phyloP scores from a whole-genome alignment of 352 stramenopile genomes.

The Globisporangium splendens region DNA sequence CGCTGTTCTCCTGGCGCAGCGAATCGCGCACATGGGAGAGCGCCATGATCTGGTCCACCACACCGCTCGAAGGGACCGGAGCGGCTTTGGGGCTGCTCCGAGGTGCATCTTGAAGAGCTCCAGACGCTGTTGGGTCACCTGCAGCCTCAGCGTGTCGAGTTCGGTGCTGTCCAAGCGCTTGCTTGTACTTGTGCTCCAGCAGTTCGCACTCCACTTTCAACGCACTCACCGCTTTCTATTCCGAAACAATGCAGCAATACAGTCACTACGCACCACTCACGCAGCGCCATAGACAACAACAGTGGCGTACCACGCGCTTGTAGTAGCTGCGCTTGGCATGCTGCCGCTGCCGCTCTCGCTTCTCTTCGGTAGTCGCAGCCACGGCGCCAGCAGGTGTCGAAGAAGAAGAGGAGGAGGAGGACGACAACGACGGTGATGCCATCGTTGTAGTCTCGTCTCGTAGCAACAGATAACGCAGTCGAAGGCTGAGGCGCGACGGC shows the following conservation, averaged over 20 bases:
- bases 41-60: conserved; percentile 17
- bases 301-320: conserved; percentile 52
- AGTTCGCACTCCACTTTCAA: conserved; percentile 38
- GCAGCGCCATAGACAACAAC: too few species aligned
- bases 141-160: conserved; percentile 15
- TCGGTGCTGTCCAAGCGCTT: conserved; percentile 28
- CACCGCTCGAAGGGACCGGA: background rate
- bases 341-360: conserved; percentile 24
- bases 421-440: background rate
- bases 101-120: too few species aligned
- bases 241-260: background rate
- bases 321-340: conserved; percentile 76
- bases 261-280: too few species aligned
- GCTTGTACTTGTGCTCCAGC: conserved; percentile 37
- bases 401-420: background rate
- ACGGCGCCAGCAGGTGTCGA: background rate
- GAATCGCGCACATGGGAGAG: conserved; percentile 23
- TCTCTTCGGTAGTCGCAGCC: background rate
- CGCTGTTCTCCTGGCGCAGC: conserved; percentile 45
- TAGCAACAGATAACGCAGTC: too few species aligned
- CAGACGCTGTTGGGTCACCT: too few species aligned
- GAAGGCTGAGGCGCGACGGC: too few species aligned
- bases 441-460: too few species aligned
- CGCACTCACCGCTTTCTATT: conserved; percentile 48
- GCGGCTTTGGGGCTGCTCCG: background rate